Evolutionary conservation across 306 rosid species (phyloP).

Genomic region (Trifolium pratense): DNA sequence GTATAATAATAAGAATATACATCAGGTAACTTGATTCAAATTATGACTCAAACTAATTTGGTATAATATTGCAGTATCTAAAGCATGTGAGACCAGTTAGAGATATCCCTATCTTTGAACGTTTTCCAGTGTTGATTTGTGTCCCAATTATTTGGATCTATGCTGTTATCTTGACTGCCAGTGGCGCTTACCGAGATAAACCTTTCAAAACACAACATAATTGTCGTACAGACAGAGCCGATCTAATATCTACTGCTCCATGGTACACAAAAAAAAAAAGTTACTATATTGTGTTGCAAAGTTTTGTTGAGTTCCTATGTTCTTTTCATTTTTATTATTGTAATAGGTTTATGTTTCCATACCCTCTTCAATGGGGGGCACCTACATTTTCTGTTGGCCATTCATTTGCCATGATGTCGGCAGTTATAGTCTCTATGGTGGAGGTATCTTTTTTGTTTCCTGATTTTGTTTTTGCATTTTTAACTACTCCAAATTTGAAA

Average conservation of each 20-base stretch:
- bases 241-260: constrained; percentile 88
- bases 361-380: constrained; percentile 97
- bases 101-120: constrained; percentile 79
- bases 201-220: constrained; percentile 56
- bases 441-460: constrained; percentile 59
- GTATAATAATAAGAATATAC: not conserved
- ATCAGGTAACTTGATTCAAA: not conserved
- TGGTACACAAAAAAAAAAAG: constrained; percentile 52
- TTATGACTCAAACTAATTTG: constrained; percentile 18
- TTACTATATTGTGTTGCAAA: constrained; percentile 6
- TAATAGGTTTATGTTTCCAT: constrained; percentile 88
- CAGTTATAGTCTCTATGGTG: constrained; percentile 90
- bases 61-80: constrained; percentile 69
- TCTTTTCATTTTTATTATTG: not conserved
- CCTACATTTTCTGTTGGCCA: constrained; percentile 95
- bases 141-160: constrained; percentile 80
- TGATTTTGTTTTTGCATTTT: not conserved
- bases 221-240: constrained; percentile 80
- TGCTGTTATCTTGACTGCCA: constrained; percentile 76
- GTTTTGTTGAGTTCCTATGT: constrained; percentile 28
- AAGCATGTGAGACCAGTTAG: constrained; percentile 87
- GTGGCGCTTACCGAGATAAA: constrained; percentile 75
- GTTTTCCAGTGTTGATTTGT: constrained; percentile 90
- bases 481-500: constrained; percentile 3
- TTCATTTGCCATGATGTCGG: constrained; percentile 89